Base-by-base conservation (phyloP, 2,329 filamentous ascomycete species). In the Monilinia laxa region DNA sequence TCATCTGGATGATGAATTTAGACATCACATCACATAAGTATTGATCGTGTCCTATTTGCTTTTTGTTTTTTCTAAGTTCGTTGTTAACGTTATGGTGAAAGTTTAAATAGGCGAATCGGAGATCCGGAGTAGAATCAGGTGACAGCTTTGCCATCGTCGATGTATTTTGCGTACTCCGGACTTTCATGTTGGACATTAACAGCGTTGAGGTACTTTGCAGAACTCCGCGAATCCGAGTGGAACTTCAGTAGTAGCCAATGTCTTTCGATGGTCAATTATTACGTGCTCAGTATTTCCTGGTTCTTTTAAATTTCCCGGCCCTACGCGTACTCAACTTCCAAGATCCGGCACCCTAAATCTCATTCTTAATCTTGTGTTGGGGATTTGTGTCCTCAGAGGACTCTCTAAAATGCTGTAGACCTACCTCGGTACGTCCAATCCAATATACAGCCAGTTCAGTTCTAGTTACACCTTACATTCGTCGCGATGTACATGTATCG, bases 311-410 rank as follows among this genome's bases (percentile, higher is more conserved):
- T n/a, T 58, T 16, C 38, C 38, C 55, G 31, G 55, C 25, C 16
- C 23, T 58, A 57, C 10, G 40, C 28, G 45, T 38, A 60, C 57
- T 51, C 57, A 20, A 51, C 45, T 60, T 42, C 57, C 45, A 14
- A 60, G 57, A 60, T 60, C 57, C 49, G 35, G 45, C 28, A 45
- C 38, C 38, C 38, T 49, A 28, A 42, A 60, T 60, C 42, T 60
- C 40, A 51, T 51, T 7, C 20, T 49, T 23, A 28, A 49, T 45
- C 57, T 23, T 35, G 42, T 59, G 6, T 47, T 23, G 18, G 20
- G 10, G 10, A 38, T n/a, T 0, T 38, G 5, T 55, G n/a, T 55
- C 31, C 53, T 23, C 20, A 38, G 35, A 18, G 31, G 20, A 6
- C 18, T 28, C 18, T 7, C 28, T 60, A 25, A 18, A 25, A 38